phyloP scores from a whole-genome alignment of 108 stramenopile genomes.

The Skeletonema costatum region DNA sequence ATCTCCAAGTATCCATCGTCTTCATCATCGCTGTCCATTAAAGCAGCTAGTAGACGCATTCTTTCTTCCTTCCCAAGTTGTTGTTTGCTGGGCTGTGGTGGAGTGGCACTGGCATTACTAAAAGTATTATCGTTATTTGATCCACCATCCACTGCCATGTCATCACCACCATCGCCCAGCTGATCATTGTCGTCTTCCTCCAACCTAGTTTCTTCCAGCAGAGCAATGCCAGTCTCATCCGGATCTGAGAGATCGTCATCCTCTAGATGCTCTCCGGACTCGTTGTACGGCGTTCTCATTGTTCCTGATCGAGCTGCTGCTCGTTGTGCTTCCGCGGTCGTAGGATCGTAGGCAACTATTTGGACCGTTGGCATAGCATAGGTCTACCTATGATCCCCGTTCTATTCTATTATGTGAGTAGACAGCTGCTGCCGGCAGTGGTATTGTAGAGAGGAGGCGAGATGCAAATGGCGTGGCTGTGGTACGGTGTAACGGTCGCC shows the following conservation, averaged over 20 bases:
- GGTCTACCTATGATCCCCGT: no score
- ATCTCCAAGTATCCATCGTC: background rate
- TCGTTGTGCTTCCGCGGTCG: background rate
- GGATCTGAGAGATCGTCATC: conserved; percentile 7
- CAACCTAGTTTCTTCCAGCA: conserved; percentile 23
- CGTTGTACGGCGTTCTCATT: background rate
- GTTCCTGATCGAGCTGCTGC: background rate
- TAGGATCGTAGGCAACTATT: background rate
- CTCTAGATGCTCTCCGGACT: background rate
- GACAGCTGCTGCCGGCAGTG: no score
- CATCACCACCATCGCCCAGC: background rate
- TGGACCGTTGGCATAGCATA: background rate
- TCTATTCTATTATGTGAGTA: no score
- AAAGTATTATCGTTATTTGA: background rate
- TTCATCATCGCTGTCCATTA: background rate
- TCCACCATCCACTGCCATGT: conserved; percentile 2
- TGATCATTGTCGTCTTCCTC: conserved; percentile 10
- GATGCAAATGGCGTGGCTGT: no score
- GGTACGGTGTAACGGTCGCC: no score
- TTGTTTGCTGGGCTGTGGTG: background rate
- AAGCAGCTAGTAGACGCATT: background rate
- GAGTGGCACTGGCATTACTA: background rate
- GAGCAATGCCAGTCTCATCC: background rate
- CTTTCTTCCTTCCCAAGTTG: background rate
- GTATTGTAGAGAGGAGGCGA: no score